Evolutionary conservation across 805 yeast genomes (phyloP).

Genomic region (Candida lessepsii): DNA sequence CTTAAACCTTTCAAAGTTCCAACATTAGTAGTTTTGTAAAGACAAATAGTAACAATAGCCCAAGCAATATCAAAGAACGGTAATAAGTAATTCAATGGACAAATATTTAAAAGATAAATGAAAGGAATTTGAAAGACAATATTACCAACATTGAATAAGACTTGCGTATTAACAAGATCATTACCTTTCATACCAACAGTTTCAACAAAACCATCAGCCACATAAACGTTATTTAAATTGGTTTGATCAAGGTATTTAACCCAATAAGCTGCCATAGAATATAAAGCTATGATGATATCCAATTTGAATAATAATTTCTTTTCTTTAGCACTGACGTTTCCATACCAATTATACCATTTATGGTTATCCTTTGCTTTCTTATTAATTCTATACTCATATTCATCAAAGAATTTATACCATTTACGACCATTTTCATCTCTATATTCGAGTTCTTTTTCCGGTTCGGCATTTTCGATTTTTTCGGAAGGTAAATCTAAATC

Average conservation of each 20-base stretch:
- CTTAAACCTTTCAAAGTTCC: constrained; percentile 58
- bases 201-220: constrained; percentile 55
- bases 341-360: constrained; percentile 47
- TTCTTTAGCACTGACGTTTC: constrained; percentile 44
- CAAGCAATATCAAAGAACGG: constrained; percentile 62
- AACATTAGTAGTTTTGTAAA: constrained; percentile 49
- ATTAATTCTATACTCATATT: constrained; percentile 56
- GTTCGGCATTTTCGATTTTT: constrained; percentile 3
- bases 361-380: constrained; percentile 25
- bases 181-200: constrained; percentile 58
- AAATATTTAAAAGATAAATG: constrained; percentile 53
- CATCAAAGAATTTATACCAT: constrained; percentile 46
- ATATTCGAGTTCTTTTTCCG: constrained; percentile 21
- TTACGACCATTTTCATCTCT: constrained; percentile 34
- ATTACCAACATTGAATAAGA: constrained; percentile 57
- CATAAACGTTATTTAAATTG: constrained; percentile 64
- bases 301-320: constrained; percentile 29
- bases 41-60: constrained; percentile 63
- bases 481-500: not conserved
- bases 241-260: constrained; percentile 62
- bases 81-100: constrained; percentile 52
- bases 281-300: constrained; percentile 32
- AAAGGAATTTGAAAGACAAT: constrained; percentile 63
- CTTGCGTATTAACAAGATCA: constrained; percentile 60
- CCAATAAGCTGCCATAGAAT: constrained; percentile 52